Percentiles rank a stretch among this genome's conserved stretches.
Conservation (phyloP, 1,284 basidiomycete species). For the Fomitopsis schrenkii region DNA sequence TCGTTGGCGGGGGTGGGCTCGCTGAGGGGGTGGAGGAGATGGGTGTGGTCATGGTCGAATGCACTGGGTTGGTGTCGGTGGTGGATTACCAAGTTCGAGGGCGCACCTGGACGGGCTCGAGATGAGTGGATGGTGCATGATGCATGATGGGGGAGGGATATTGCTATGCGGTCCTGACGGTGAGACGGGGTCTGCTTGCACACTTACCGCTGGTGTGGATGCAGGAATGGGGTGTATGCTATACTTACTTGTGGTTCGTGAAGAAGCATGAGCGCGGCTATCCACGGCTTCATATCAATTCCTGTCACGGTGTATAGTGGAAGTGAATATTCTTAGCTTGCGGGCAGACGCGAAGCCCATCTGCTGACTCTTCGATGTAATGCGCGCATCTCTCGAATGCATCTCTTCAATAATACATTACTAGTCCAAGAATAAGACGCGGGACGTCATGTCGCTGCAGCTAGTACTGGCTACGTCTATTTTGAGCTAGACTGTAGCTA, state of each 20-base stretch:
- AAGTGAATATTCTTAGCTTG: too few species aligned
- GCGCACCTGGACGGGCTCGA: too few species aligned
- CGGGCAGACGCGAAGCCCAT: too few species aligned
- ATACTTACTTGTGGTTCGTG: not conserved
- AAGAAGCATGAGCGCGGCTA: not conserved
- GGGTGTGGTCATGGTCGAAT: not conserved
- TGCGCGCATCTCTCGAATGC: too few species aligned
- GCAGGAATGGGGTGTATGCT: not conserved
- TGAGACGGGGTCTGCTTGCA: not conserved
- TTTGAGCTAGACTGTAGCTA: not conserved
- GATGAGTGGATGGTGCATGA: not conserved
- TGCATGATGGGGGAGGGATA: not conserved
- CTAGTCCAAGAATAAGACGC: too few species aligned
- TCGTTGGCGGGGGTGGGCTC: constrained; percentile 22
- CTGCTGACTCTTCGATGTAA: too few species aligned
- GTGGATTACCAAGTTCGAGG: too few species aligned
- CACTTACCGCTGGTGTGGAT: not conserved
- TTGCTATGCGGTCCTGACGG: too few species aligned
- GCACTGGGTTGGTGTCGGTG: too few species aligned
- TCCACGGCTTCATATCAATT: not conserved
- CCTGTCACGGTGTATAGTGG: too few species aligned
- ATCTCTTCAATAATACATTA: too few species aligned
- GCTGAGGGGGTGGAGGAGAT: not conserved
- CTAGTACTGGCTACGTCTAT: not conserved
- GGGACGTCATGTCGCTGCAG: too few species aligned